Evolutionary conservation across 2,329 filamentous ascomycete genomes (phyloP), one percentile per base, ranked within the genome.

Genomic region (Aureobasidium uvarum): DNA sequence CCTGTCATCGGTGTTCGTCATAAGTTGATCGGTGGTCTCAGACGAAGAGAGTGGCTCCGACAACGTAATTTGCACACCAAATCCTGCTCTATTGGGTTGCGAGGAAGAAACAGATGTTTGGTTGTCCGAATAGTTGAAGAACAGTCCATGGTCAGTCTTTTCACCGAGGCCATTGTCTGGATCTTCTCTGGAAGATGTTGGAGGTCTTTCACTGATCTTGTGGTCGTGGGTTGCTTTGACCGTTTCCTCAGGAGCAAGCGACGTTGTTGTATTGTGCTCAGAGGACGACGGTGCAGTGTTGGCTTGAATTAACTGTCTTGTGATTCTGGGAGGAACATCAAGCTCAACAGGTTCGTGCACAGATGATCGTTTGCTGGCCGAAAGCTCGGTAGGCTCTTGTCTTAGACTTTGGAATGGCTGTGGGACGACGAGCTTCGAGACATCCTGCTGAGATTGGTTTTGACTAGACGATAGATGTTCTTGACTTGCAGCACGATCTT

Each of bases 261-360:
- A 67, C 1, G 52, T 50, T 10, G 65, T 60, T 18, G 67, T 69
- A 18, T 68, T 65, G 10, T 66, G 65, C 52, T 67, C 67, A 1
- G 70, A 69, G 6, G 68, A 71, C 1, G 74, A 72, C 45, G 71
- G 71, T 2, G 70, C 72, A 8, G 76, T 70, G 46, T 72, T 74
- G 36, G 75, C 74, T 51, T 72, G 71, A 45, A 77, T 71, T 69
- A 77, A 67, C 11, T 74, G 74, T 58, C 75, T 67, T 2, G 76
- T 77, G 31, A 77, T 70, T 25, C 72, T 70, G 45, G 75, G 71
- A 33, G 73, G 72, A 14, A 72, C 73, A 46, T 73, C 71, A 45
- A 75, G 67, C 66, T 76, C 74, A 48, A 73, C 68, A 31, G 72
- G 56, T 39, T 73, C 72, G 2, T 38, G 31, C 8, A 48, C 31